Conservation (phyloP, 2,329 filamentous ascomycete genomes). For the Talaromyces atroroseus region DNA sequence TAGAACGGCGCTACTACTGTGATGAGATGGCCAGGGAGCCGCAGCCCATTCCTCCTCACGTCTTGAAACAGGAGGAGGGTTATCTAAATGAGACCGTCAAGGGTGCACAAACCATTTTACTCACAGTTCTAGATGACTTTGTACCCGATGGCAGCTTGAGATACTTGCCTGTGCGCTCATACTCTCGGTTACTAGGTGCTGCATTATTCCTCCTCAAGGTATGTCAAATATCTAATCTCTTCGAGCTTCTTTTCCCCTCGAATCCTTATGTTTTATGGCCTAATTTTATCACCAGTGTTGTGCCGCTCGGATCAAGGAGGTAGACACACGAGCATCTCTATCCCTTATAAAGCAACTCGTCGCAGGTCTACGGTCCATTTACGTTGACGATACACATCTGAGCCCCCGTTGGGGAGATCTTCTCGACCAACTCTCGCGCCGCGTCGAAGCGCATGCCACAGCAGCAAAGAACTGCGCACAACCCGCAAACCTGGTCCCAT, state of each 20-base stretch:
- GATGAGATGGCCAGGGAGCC: not conserved
- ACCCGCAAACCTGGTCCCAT: not conserved
- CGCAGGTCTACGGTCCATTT: not conserved
- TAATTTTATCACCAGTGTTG: conserved; percentile 4
- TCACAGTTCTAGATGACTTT: conserved; percentile 47
- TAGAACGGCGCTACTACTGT: conserved; percentile 49
- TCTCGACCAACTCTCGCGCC: not conserved
- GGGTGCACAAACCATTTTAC: conserved; percentile 48
- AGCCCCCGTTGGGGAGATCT: conserved; percentile 15
- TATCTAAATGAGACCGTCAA: conserved; percentile 52
- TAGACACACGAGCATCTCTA: not conserved
- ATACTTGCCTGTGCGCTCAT: conserved; percentile 52
- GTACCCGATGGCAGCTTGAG: conserved; percentile 46
- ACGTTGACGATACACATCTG: conserved; percentile 13
- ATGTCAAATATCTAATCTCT: conserved; percentile 12
- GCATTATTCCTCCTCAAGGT: conserved; percentile 53
- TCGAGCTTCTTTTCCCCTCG: not conserved
- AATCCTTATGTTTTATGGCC: not conserved
- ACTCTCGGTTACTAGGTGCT: conserved; percentile 52
- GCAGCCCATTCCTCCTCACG: not conserved
- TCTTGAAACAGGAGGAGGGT: conserved; percentile 37
- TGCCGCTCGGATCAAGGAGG: not conserved
- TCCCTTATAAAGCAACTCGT: no score
- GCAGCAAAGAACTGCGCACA: not conserved
- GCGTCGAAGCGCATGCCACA: not conserved